Evolutionary conservation across 2,329 filamentous ascomycete genomes (phyloP).

Genomic region (Beauveria asiatica): DNA sequence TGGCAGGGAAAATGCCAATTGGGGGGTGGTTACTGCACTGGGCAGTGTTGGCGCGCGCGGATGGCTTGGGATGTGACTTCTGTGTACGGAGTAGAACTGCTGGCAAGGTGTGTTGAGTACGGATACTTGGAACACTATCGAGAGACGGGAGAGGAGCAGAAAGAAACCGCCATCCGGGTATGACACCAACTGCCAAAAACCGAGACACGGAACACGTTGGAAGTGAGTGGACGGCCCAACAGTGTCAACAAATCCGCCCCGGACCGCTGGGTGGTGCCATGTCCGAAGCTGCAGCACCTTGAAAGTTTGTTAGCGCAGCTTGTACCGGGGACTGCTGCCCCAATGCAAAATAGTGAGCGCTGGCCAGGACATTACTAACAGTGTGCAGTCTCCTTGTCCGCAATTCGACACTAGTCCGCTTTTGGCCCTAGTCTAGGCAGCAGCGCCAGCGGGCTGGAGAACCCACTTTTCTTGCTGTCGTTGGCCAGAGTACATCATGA

Average conservation of each 20-base stretch:
- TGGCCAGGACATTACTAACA: constrained; percentile 6
- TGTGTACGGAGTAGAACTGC: too few species aligned
- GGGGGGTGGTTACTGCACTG: neutral
- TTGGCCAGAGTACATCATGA: constrained; percentile 8
- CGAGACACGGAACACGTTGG: neutral
- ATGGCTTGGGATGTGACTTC: neutral
- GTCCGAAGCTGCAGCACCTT: neutral
- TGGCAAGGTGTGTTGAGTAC: too few species aligned
- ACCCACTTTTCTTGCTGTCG: constrained; percentile 15
- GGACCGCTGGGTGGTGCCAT: constrained; percentile 3
- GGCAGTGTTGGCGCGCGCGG: neutral
- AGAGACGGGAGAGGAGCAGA: too few species aligned
- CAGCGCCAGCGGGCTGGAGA: constrained; percentile 24
- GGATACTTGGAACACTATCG: too few species aligned
- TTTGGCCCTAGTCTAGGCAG: constrained; percentile 23
- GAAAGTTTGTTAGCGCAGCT: constrained; percentile 13
- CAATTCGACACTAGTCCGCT: constrained; percentile 12
- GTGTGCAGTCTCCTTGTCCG: neutral
- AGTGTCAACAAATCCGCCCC: constrained; percentile 2
- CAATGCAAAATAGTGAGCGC: neutral
- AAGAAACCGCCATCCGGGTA: too few species aligned
- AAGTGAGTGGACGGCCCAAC: neutral
- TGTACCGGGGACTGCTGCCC: constrained; percentile 7
- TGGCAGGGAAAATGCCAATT: neutral
- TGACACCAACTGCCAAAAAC: too few species aligned